Percentiles rank a stretch among this genome's conserved stretches.
Conservation (phyloP, 371 early-diverging fungal genomes). For the Actinomucor elegans region DNA sequence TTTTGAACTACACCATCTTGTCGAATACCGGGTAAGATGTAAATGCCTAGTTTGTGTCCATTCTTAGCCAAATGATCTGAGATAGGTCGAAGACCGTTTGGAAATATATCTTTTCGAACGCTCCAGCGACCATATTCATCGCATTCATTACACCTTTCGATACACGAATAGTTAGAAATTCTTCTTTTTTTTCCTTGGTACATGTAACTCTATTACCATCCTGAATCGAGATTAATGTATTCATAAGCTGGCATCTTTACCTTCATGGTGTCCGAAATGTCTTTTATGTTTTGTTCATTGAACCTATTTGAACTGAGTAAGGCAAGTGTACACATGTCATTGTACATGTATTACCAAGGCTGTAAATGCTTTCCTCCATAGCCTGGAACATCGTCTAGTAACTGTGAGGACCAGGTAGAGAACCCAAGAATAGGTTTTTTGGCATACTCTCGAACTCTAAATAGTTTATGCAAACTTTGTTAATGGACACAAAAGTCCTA, state of each 20-base stretch:
- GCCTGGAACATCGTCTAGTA: constrained; percentile 42
- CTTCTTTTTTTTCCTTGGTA: background rate
- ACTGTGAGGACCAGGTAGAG: constrained; percentile 50
- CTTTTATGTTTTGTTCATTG: constrained; percentile 26
- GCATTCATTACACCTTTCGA: constrained; percentile 39
- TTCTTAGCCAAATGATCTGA: constrained; percentile 31
- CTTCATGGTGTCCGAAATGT: constrained; percentile 38
- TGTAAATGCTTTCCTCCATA: constrained; percentile 37
- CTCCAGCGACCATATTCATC: constrained; percentile 47
- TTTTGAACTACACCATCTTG: constrained; percentile 29
- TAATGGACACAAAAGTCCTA: background rate
- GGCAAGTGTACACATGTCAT: background rate
- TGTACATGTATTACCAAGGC: constrained; percentile 11
- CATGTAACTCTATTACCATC: constrained; percentile 46
- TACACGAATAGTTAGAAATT: background rate
- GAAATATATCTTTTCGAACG: constrained; percentile 36
- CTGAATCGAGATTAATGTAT: constrained; percentile 49
- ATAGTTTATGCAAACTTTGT: too few species aligned
- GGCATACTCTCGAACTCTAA: constrained; percentile 30
- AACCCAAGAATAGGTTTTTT: constrained; percentile 42
- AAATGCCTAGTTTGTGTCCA: constrained; percentile 44
- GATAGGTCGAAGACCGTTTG: constrained; percentile 31
- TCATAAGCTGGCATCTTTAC: constrained; percentile 40
- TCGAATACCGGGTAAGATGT: constrained; percentile 46
- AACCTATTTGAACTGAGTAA: constrained; percentile 24